Base-by-base conservation (phyloP, 2,329 filamentous ascomycete species). In the Raffaelea arxii region DNA sequence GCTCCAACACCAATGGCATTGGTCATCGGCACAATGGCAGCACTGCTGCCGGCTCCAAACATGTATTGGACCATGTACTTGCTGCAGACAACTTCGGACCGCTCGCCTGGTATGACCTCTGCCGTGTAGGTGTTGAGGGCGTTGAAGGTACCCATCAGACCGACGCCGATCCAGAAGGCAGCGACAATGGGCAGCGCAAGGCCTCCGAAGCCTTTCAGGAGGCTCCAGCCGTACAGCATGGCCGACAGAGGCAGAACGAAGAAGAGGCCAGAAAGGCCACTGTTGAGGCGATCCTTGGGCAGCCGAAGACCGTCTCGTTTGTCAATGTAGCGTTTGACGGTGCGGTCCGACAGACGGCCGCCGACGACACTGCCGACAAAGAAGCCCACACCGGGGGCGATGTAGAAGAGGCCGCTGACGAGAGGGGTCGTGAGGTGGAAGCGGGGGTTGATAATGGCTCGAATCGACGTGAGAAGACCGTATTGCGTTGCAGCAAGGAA, bases 101-200 rank as follows among this genome's bases (percentile, higher is more conserved):
- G 41, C n/a, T 44, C 22, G 12, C 25, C 32, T 1, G 50, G 52
- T 19, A 46, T 39, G 12, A 50, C 50, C 44, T 52, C 50, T 51
- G 19, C 49, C 4, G 48, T 32, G 21, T 51, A 90, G 0, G 84
- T 86, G 60, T 90, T 89, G 51, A 90, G 61, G 41, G 75, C 78
- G 0, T 84, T 84, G 56, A 88, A 89, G 55, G 82, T 85, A 57
- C 87, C 85, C 6, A 89, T 66, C 61, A 89, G 83, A 0, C 78
- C 82, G 0, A 88, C 71, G 2, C 84, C 85, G 57, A 89, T 84
- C 3, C 84, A 49, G 58, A 89, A 89, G 70, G 90, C 81, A 55
- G 78, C 77, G 7, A 88, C 70, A 2, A 88, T 81, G 0, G 84
- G 84, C 4, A 84, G 58, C 0, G 72, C 66, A 38, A 78, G 69